Evolutionary conservation across 768 basidiomycete species (phyloP).

Genomic region (Tulasnella calospora): DNA sequence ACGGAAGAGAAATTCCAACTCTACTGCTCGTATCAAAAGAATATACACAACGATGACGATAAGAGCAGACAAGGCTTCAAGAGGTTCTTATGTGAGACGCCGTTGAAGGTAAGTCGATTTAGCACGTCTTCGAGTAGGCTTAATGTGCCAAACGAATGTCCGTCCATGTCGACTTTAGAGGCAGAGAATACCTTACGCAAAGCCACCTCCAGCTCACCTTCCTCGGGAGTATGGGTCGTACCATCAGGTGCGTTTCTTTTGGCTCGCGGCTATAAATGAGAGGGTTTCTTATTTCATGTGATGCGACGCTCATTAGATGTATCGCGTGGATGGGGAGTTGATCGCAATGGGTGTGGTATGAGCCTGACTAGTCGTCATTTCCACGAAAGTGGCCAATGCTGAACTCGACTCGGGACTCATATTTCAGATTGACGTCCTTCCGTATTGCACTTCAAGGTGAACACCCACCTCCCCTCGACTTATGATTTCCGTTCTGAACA

Average conservation of each 20-base stretch:
- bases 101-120: conserved; percentile 54
- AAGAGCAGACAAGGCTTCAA: conserved; percentile 53
- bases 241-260: no score
- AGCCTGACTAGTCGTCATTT: no score
- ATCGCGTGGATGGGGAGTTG: conserved; percentile 72
- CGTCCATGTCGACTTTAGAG: conserved; percentile 38
- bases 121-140: not conserved
- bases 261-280: no score
- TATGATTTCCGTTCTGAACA: conserved; percentile 36
- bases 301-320: conserved; percentile 48
- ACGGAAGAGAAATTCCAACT: conserved; percentile 77
- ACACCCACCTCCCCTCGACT: not conserved
- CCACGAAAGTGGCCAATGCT: no score
- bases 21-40: conserved; percentile 68
- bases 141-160: not conserved
- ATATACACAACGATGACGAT: conserved; percentile 67
- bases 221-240: conserved; percentile 85
- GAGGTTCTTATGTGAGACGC: conserved; percentile 74
- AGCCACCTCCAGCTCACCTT: conserved; percentile 48
- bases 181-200: conserved; percentile 56
- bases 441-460: conserved; percentile 56
- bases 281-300: no score
- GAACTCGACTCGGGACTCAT: not conserved
- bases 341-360: conserved; percentile 69
- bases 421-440: conserved; percentile 70